These are phyloP conservation scores for Monosporascus cannonballus DNA, from an alignment of 2,329 filamentous ascomycete genomes.

Conservation along the genomic window DNA sequence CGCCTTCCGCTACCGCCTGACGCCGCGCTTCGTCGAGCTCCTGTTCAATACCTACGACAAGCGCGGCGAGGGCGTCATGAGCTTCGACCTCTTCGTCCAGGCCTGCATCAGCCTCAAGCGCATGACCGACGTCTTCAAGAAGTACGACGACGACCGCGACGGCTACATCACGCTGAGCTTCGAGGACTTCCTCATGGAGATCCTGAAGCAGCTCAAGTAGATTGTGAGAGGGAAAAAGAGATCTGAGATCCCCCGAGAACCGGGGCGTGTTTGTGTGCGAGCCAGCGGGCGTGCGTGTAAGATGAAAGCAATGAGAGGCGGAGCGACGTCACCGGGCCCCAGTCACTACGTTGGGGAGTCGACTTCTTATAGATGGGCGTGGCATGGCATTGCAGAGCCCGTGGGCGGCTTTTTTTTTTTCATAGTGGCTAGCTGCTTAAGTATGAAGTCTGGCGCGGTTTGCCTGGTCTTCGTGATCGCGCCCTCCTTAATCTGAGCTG, in stretches of 20 bases:
- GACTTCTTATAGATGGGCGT: too few relatives aligned
- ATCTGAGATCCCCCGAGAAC: too few relatives aligned
- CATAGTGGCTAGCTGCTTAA: neutral
- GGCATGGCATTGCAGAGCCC: neutral
- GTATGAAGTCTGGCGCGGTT: too few relatives aligned
- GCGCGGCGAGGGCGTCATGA: conserved; percentile 63
- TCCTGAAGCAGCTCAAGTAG: conserved; percentile 54
- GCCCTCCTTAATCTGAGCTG: too few relatives aligned
- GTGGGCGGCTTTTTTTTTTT: neutral
- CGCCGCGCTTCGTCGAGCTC: conserved; percentile 73
- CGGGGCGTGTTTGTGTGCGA: too few relatives aligned
- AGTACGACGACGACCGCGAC: conserved; percentile 94
- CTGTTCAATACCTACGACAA: conserved; percentile 89
- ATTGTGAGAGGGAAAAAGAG: too few relatives aligned
- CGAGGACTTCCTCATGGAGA: conserved; percentile 71
- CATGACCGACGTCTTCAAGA: conserved; percentile 99
- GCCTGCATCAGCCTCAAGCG: conserved; percentile 93
- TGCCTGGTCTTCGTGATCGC: too few relatives aligned
- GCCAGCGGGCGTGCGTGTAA: too few relatives aligned
- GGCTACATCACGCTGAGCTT: conserved; percentile 84
- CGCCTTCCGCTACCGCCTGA: conserved; percentile 89
- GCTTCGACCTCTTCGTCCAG: conserved; percentile 96
- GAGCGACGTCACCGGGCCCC: too few relatives aligned
- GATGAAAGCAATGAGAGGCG: too few relatives aligned
- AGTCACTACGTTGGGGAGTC: too few relatives aligned